Base-by-base conservation (phyloP, 2,329 filamentous ascomycete species). In the Arthrocladium fulminans region DNA sequence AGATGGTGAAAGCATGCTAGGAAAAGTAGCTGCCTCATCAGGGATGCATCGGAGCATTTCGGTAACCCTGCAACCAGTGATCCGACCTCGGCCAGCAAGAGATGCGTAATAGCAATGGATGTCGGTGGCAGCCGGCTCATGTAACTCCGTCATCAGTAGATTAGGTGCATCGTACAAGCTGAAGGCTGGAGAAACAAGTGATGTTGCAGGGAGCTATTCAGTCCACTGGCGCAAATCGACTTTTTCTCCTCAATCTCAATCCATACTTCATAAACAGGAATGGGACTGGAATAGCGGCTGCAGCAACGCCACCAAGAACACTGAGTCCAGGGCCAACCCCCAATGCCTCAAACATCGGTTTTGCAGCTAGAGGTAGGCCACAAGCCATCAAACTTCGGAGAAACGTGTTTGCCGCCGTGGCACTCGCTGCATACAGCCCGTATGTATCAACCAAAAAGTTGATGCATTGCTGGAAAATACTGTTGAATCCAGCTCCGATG, bases 391-490 rank as follows among this genome's bases (percentile, higher is more conserved):
- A 50, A 29, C 64, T 66, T 25, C 70, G 60, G 8, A 73, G 55
- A 50, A 73, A 68, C 0, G 69, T 73, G 34, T 70, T 68, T 1
- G 68, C 67, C 0, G 67, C 65, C 0, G 65, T 65, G 1, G 69
- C 66, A 29, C 63, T 67, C 1, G 70, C 69, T 1, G 69, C 69
- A 50, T 70, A 72, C 1, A 61, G 51, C 4, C 57, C 59, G 40
- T 67, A 69, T 1, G 60, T 60, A 44, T 70, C 67, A 17, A 73
- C 65, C 1, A 73, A 60, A 41, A 67, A 73, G 51, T 73, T 73
- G 49, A 74, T 63, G 44, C 68, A 71, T 54, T 58, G 58, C 38
- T 60, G 58, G 24, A 60, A 60, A 12, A 59, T 56, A 32, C 49
- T 53, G 37, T 56, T 59, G 47, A 59, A 60, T 12, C 71, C 72